Evolutionary conservation across 1,139 yeast species (phyloP), one percentile per base, ranked within the genome.

Genomic region (Kodamaea ohmeri): DNA sequence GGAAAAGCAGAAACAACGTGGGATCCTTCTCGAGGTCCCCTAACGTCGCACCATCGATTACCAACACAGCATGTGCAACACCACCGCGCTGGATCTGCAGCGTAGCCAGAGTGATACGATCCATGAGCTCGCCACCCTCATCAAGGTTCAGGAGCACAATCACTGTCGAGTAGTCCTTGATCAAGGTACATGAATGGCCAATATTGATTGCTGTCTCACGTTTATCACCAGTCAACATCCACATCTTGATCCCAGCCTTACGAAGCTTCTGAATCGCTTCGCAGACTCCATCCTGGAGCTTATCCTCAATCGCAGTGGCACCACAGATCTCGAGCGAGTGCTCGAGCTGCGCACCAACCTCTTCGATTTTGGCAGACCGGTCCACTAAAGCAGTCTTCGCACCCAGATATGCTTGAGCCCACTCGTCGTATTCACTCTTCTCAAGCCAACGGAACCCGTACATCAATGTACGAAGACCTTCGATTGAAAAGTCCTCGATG

Each of bases 151-250:
- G 74, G 35, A 94, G 66, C 9, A 89, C 67, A n/a, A 90, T 80
- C 6, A 90, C 86, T 0, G 95, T 85, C 0, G 97, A 88, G 56
- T 85, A 94, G 53, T 92, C 98, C 55, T 90, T 87, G 51, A 94
- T 90, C 43, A 94, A 67, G 25, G 90, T 81, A 60, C 98, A 94
- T 4, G 97, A 84, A 55, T 90, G 87, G 0, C 98, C 98, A 59
- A 94, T 92, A 54, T 89, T 92, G 43, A 92, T 89, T 1, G 99
- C 98, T 0, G 99, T 94, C 60, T 94, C 99, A 43, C 97, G 72
- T 56, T 92, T 92, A 56, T 92, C 99, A 37, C 99, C 99, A 0
- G 99, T 92, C 42, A 92, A 70, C 97, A 92, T 92, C 98, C 99
- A 92, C 69, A 94, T 65, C 54, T 83, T 87, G 41, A 92, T 89